These are phyloP conservation scores for Paraconiothyrium brasiliense DNA, from an alignment of 2,329 filamentous ascomycete species.

Conservation along the genomic window DNA sequence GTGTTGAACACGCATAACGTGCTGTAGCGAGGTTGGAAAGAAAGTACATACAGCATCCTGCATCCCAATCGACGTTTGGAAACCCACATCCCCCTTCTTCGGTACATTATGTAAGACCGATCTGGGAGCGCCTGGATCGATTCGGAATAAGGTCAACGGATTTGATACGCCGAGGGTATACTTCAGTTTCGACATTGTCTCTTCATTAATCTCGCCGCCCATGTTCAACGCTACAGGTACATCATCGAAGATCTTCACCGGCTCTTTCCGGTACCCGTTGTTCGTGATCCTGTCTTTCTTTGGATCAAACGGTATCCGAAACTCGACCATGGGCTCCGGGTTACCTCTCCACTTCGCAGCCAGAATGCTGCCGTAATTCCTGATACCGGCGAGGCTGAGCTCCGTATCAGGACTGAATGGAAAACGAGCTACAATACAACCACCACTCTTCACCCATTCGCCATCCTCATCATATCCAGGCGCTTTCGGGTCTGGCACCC, in stretches of 20 bases:
- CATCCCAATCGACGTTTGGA: conserved; percentile 73
- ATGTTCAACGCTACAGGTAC: conserved; percentile 59
- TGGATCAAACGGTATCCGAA: conserved; percentile 73
- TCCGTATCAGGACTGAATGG: conserved; percentile 57
- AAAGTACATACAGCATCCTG: conserved; percentile 69
- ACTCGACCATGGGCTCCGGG: conserved; percentile 68
- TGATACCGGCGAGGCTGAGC: conserved; percentile 43
- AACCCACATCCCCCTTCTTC: conserved; percentile 65
- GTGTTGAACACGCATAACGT: neutral
- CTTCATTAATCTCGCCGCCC: conserved; percentile 55
- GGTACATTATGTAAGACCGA: conserved; percentile 71
- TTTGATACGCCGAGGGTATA: conserved; percentile 74
- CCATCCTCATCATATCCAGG: conserved; percentile 59
- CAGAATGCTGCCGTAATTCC: conserved; percentile 43
- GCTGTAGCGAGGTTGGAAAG: neutral
- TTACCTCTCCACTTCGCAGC: conserved; percentile 47
- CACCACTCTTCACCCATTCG: conserved; percentile 62
- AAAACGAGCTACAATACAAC: conserved; percentile 74
- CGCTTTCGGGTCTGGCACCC: conserved; percentile 71
- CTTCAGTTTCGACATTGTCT: conserved; percentile 70
- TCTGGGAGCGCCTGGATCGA: conserved; percentile 66
- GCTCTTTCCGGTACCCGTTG: conserved; percentile 67
- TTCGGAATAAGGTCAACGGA: conserved; percentile 73
- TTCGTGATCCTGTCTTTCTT: conserved; percentile 64
- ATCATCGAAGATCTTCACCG: conserved; percentile 74